Evolutionary conservation across 768 basidiomycete genomes (phyloP).

Genomic region (Hericium coralloides): DNA sequence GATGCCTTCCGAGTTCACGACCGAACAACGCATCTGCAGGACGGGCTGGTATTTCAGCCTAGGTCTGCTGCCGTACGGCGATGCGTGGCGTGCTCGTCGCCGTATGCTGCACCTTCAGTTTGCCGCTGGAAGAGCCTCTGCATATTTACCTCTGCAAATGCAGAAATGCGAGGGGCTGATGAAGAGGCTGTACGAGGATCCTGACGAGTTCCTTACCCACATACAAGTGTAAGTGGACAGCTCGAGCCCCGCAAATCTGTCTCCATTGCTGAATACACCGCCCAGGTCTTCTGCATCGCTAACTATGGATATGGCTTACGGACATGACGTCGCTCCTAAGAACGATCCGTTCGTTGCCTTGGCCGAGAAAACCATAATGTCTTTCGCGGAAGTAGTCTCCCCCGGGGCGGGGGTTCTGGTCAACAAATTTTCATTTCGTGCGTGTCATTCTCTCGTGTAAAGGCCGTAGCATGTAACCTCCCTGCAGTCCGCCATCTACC

Average conservation of each 20-base stretch:
- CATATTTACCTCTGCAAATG: background rate
- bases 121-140: background rate
- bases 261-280: background rate
- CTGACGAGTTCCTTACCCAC: background rate
- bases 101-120: background rate
- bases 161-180: background rate
- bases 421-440: background rate
- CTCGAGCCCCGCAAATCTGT: background rate
- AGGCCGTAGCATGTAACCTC: background rate
- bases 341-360: background rate
- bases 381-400: background rate
- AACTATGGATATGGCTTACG: background rate
- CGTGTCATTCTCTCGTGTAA: background rate
- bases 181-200: background rate
- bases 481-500: background rate
- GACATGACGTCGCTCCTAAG: background rate
- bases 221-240: background rate
- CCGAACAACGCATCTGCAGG: background rate
- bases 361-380: background rate
- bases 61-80: background rate
- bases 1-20: too few relatives aligned
- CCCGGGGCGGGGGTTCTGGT: background rate
- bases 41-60: background rate
- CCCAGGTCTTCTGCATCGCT: background rate
- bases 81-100: background rate